These are phyloP conservation scores for Anthoceros angustus DNA, from an alignment of 225 moss, liverwort and hornwort genomes.

Conservation along the genomic window DNA sequence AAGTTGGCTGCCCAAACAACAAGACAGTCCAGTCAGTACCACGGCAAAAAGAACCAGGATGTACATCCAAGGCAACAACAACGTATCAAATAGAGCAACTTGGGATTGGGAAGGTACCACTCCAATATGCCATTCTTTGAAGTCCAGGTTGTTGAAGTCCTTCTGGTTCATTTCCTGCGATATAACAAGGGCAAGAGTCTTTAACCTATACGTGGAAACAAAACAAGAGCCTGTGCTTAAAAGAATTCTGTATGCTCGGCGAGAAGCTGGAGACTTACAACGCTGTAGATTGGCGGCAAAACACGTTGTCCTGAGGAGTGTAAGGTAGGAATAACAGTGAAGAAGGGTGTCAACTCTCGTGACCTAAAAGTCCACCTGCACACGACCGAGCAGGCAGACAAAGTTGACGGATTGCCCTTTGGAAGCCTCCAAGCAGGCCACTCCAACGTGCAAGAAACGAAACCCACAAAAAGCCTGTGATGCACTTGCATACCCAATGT, in stretches of 20 bases:
- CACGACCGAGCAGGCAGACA: not conserved
- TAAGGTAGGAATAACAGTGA: conserved; percentile 51
- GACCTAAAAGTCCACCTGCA: conserved; percentile 80
- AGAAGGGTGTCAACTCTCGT: conserved; percentile 67
- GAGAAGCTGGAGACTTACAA: conserved; percentile 29
- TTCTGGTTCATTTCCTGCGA: conserved; percentile 74
- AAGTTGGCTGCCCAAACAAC: conserved; percentile 43
- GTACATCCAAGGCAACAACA: not conserved
- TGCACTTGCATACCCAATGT: conserved; percentile 45
- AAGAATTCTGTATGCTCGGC: not conserved
- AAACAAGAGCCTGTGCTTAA: not conserved
- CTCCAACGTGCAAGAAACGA: not conserved
- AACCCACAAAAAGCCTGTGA: not conserved
- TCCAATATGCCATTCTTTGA: conserved; percentile 91
- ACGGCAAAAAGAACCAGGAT: too few species aligned
- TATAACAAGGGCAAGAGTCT: not conserved
- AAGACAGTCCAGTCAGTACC: not conserved
- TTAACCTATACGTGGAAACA: not conserved
- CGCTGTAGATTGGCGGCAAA: conserved; percentile 68
- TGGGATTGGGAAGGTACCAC: conserved; percentile 38
- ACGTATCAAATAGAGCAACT: not conserved
- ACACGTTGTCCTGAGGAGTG: conserved; percentile 40
- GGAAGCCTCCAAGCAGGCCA: too few species aligned
- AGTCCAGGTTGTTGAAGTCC: conserved; percentile 69
- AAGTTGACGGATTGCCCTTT: not conserved